A percentile compares a stretch with the other conserved stretches of the same genome.
phyloP scores from a whole-genome alignment of 306 rosid genomes.

The Trichosanthes truncata region DNA sequence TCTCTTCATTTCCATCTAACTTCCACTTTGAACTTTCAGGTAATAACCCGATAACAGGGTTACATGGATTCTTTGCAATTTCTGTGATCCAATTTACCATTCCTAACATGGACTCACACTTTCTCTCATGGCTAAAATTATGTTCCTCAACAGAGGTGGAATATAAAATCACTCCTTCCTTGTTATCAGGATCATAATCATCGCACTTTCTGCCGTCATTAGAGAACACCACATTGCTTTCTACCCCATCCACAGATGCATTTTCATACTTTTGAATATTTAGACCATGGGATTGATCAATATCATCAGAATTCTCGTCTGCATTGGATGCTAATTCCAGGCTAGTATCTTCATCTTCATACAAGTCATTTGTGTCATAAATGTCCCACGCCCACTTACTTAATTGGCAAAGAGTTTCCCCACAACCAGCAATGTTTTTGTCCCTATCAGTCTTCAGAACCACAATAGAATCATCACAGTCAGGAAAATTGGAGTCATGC shows the following conservation, averaged over 20 bases:
- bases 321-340: conserved; percentile 7
- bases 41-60: conserved; percentile 37
- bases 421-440: conserved; percentile 9
- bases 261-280: neutral
- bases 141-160: conserved; percentile 14
- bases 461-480: conserved; percentile 20
- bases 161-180: conserved; percentile 24
- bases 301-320: neutral
- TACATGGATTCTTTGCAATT: conserved; percentile 52
- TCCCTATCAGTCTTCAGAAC: neutral
- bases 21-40: conserved; percentile 59
- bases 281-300: neutral
- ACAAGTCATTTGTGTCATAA: neutral
- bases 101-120: conserved; percentile 27
- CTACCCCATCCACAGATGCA: conserved; percentile 12
- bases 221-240: conserved; percentile 15
- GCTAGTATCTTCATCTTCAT: conserved; percentile 10
- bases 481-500: conserved; percentile 7
- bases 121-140: conserved; percentile 19
- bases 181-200: neutral
- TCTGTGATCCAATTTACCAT: conserved; percentile 44
- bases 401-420: neutral
- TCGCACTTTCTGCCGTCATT: conserved; percentile 13
- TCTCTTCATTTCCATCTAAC: conserved; percentile 26
- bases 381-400: neutral